Conservation (phyloP, 2,329 filamentous ascomycete genomes). For the Boeremia lycopersici region DNA sequence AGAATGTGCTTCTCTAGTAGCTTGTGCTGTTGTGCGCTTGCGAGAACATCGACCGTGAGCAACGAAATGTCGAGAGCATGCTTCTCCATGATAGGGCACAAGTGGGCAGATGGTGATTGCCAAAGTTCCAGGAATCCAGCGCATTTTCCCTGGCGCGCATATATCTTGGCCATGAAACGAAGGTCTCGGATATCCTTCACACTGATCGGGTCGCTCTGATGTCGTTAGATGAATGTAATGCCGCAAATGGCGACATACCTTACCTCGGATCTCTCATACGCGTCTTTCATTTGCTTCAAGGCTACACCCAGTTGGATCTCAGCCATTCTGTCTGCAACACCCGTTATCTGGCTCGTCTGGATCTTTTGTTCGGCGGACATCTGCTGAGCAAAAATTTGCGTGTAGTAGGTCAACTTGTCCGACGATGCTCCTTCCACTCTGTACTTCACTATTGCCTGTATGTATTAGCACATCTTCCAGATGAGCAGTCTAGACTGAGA, state of each 20-base stretch:
- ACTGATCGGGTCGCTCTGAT: constrained; percentile 34
- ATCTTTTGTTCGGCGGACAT: constrained; percentile 35
- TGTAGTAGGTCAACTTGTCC: constrained; percentile 35
- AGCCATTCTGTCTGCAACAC: constrained; percentile 18
- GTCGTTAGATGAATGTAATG: constrained; percentile 14
- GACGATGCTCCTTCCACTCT: constrained; percentile 31
- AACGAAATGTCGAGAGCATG: constrained; percentile 32
- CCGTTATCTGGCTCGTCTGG: constrained; percentile 3
- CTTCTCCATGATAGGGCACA: constrained; percentile 28
- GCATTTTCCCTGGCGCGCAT: constrained; percentile 28
- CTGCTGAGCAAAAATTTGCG: constrained; percentile 37
- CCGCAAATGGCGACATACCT: not conserved
- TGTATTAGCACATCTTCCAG: not conserved
- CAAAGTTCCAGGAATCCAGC: constrained; percentile 37
- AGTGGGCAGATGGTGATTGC: constrained; percentile 21
- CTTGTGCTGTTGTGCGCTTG: constrained; percentile 20
- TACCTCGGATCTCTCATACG: constrained; percentile 36
- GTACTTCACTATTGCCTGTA: constrained; percentile 40
- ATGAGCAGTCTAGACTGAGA: too few species aligned
- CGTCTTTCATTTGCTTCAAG: constrained; percentile 32
- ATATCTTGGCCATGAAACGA: constrained; percentile 44
- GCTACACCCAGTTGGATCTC: constrained; percentile 31
- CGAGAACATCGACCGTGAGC: constrained; percentile 23
- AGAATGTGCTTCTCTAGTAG: constrained; percentile 26
- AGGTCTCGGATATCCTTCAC: constrained; percentile 41